Evolutionary conservation across 2,329 filamentous ascomycete genomes (phyloP).

Genomic region (Dothistroma septosporum): DNA sequence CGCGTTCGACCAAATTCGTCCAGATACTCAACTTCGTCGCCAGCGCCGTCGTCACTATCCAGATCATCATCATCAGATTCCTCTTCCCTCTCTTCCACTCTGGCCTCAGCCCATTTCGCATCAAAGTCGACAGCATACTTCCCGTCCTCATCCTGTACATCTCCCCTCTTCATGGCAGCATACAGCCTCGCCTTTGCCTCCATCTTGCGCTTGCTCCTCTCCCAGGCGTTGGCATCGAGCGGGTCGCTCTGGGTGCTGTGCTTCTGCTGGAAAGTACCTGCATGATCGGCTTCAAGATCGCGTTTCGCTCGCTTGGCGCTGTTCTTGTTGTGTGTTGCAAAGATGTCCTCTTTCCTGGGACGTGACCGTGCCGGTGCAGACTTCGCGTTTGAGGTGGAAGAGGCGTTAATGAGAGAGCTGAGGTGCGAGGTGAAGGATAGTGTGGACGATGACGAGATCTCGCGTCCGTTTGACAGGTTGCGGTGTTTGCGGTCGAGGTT

Average conservation of each 20-base stretch:
- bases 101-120: constrained; percentile 78
- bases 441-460: constrained; percentile 64
- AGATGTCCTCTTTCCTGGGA: constrained; percentile 65
- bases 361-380: constrained; percentile 48
- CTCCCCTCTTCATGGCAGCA: constrained; percentile 83
- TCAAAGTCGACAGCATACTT: constrained; percentile 84
- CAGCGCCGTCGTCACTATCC: constrained; percentile 38
- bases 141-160: constrained; percentile 61
- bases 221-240: constrained; percentile 55
- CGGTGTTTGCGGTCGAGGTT: constrained; percentile 43
- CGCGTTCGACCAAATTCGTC: constrained; percentile 90
- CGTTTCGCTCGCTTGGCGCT: constrained; percentile 59
- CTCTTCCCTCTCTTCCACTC: constrained; percentile 42
- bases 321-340: constrained; percentile 61
- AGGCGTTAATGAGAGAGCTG: constrained; percentile 66
- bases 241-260: constrained; percentile 59
- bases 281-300: constrained; percentile 53
- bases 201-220: constrained; percentile 74
- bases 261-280: constrained; percentile 58
- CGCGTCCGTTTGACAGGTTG: constrained; percentile 55
- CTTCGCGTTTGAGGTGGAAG: constrained; percentile 36
- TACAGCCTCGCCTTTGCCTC: constrained; percentile 87
- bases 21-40: constrained; percentile 73
- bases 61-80: constrained; percentile 39
- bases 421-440: constrained; percentile 87